Percentiles rank a stretch among this genome's conserved stretches.
These are phyloP conservation scores for Mycena chlorophos DNA, from an alignment of 768 basidiomycete genomes.

Conservation along the genomic window DNA sequence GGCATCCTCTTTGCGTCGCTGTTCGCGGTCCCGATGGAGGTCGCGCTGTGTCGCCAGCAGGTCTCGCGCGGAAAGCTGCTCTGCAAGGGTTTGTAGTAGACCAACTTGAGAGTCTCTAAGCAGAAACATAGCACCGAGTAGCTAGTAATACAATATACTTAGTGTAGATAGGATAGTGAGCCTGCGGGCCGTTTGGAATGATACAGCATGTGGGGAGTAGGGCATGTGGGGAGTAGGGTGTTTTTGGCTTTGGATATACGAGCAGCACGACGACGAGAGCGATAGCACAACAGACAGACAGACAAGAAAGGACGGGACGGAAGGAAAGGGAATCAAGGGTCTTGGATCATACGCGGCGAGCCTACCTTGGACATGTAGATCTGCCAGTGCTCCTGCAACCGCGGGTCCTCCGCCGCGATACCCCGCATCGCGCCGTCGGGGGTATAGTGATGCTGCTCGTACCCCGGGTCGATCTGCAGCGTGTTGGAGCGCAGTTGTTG, in stretches of 20 bases:
- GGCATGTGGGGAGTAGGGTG: not conserved
- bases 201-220: constrained; percentile 9
- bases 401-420: constrained; percentile 53
- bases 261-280: constrained; percentile 2
- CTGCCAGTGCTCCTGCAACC: constrained; percentile 70
- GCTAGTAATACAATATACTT: constrained; percentile 1
- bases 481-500: constrained; percentile 25
- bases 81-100: constrained; percentile 59
- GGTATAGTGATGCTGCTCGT: constrained; percentile 45
- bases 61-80: constrained; percentile 66
- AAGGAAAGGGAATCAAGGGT: constrained; percentile 31
- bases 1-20: constrained; percentile 70
- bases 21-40: constrained; percentile 71
- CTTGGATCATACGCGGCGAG: constrained; percentile 43
- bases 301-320: not conserved
- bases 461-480: constrained; percentile 20
- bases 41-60: constrained; percentile 75
- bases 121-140: not conserved
- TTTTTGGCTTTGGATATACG: not conserved
- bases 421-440: constrained; percentile 47
- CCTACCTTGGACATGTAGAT: constrained; percentile 62
- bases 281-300: constrained; percentile 9
- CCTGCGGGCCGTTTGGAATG: not conserved
- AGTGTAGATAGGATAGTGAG: not conserved
- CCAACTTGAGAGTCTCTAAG: not conserved